A percentile compares a stretch with the other conserved stretches of the same genome.
Conservation (phyloP, 2,329 filamentous ascomycete genomes). For the Diaporthe australafricana region DNA sequence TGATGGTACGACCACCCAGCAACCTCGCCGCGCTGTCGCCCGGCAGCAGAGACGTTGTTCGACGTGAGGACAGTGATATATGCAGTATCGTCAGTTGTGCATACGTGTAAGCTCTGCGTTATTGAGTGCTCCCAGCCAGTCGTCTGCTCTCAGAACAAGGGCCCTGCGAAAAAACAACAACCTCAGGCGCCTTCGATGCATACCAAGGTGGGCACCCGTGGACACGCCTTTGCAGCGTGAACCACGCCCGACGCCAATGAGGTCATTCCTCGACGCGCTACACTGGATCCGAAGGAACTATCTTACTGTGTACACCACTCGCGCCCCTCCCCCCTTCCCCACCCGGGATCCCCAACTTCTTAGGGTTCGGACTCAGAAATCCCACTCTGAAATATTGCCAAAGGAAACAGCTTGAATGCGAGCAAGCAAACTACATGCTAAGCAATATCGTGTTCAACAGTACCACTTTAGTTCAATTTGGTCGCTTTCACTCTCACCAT, state of each 20-base stretch:
- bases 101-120: neutral
- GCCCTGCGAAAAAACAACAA: slow-evolving; percentile 10
- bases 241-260: slow-evolving; percentile 36
- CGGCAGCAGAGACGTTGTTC: neutral
- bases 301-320: too few species aligned
- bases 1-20: neutral
- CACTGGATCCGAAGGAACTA: slow-evolving; percentile 16
- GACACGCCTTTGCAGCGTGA: neutral
- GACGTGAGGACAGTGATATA: neutral
- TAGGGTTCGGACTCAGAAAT: slow-evolving; percentile 22
- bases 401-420: neutral
- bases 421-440: neutral
- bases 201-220: neutral
- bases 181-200: neutral
- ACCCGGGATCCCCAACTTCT: neutral
- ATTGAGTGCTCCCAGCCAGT: neutral
- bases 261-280: slow-evolving; percentile 38
- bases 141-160: neutral
- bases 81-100: neutral
- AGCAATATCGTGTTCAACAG: too few species aligned
- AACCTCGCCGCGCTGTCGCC: neutral
- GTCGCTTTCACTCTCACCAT: neutral
- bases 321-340: neutral
- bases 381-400: neutral
- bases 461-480: neutral